Conservation (phyloP, 163 green algal genomes). For the Chloromonas sp. region DNA sequence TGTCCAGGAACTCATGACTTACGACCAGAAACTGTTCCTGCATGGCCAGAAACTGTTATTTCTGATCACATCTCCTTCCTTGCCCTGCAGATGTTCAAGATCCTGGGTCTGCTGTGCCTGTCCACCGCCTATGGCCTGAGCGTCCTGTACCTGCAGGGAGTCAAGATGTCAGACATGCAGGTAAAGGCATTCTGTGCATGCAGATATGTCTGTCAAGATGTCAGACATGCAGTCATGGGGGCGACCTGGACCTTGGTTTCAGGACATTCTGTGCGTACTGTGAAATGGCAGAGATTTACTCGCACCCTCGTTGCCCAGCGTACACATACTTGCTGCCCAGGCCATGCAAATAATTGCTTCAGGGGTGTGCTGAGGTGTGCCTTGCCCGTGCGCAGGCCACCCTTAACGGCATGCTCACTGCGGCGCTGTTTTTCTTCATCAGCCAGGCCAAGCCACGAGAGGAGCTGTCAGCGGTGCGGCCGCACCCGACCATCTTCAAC, state of each 20-base stretch:
- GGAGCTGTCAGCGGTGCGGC: conserved; percentile 68
- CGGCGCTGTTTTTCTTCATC: conserved; percentile 95
- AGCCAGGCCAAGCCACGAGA: conserved; percentile 80
- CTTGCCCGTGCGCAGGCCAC: conserved; percentile 60
- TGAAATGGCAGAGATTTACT: too few species aligned
- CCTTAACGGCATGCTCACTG: conserved; percentile 74
- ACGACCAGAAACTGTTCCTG: too few species aligned
- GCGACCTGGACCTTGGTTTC: too few species aligned
- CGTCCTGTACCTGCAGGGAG: conserved; percentile 90
- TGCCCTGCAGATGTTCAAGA: conserved; percentile 97
- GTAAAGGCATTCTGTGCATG: conserved; percentile 12
- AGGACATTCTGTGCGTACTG: too few species aligned
- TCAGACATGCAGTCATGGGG: too few species aligned
- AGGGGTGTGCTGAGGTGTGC: too few species aligned
- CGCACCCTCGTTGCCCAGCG: too few species aligned
- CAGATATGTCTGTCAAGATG: too few species aligned
- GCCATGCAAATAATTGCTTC: too few species aligned
- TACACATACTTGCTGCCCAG: too few species aligned
- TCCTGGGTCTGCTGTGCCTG: conserved; percentile 93
- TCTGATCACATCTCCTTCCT: neutral
- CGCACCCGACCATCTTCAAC: conserved; percentile 89
- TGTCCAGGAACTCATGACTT: too few species aligned
- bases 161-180: conserved; percentile 96
- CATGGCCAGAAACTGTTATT: too few species aligned
- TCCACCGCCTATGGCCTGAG: conserved; percentile 89